Evolutionary conservation across 352 stramenopile species (phyloP).

Genomic region (Peronospora tabacina): DNA sequence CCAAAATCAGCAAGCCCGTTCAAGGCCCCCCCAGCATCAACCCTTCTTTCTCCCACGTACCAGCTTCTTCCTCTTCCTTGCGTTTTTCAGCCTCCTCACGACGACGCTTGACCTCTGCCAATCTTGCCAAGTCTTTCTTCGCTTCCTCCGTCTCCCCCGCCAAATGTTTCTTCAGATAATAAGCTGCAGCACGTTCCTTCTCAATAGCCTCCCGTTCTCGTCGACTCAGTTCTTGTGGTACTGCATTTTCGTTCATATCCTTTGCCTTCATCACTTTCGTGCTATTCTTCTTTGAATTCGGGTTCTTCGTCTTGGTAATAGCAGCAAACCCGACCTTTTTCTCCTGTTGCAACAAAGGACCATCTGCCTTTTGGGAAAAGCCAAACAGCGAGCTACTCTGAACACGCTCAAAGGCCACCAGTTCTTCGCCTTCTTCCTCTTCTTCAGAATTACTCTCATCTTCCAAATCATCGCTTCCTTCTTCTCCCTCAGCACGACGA

Average conservation of each 20-base stretch:
- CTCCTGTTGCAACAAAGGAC: conserved; percentile 47
- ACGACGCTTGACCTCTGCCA: conserved; percentile 71
- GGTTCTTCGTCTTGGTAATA: conserved; percentile 79
- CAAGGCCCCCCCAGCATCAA: not conserved
- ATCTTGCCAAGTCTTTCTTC: conserved; percentile 77
- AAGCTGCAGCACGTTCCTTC: conserved; percentile 62
- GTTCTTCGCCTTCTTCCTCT: conserved; percentile 43
- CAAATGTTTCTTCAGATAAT: conserved; percentile 82
- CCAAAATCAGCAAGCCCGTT: not conserved
- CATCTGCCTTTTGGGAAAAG: conserved; percentile 51
- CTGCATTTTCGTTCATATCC: conserved; percentile 55
- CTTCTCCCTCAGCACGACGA: conserved; percentile 50
- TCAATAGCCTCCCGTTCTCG: conserved; percentile 84
- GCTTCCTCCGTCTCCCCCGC: conserved; percentile 81
- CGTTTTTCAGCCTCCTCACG: conserved; percentile 74
- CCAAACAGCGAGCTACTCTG: conserved; percentile 68
- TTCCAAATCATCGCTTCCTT: conserved; percentile 36
- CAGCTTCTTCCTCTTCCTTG: conserved; percentile 75
- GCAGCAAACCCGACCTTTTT: conserved; percentile 57
- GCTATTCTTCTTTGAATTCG: conserved; percentile 54
- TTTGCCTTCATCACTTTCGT: conserved; percentile 86
- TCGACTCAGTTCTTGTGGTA: conserved; percentile 66
- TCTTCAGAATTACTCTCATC: conserved; percentile 49
- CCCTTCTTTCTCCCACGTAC: conserved; percentile 16
- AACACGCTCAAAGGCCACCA: conserved; percentile 67